These are phyloP conservation scores for Venturia effusa DNA, from an alignment of 2,329 filamentous ascomycete genomes.

Conservation along the genomic window DNA sequence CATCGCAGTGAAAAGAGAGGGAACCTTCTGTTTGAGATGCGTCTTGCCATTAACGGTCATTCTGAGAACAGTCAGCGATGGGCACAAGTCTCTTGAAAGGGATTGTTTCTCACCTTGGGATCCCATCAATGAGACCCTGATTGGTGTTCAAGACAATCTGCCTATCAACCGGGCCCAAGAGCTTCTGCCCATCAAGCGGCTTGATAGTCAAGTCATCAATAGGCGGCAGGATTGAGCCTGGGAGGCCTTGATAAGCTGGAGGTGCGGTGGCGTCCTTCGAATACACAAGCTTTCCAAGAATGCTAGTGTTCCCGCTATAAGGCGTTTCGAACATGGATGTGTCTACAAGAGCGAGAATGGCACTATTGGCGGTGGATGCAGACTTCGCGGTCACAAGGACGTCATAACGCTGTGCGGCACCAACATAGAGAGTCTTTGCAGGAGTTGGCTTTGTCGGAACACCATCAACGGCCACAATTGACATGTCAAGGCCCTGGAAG, in stretches of 20 bases:
- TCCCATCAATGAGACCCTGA: neutral
- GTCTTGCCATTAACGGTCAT: slow-evolving; percentile 54
- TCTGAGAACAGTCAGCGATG: slow-evolving; percentile 16
- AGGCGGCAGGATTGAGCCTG: slow-evolving; percentile 20
- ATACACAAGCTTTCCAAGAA: slow-evolving; percentile 1
- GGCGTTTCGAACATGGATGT: slow-evolving; percentile 41
- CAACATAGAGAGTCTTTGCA: slow-evolving; percentile 31
- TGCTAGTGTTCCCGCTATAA: slow-evolving; percentile 23
- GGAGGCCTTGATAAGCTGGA: slow-evolving; percentile 1
- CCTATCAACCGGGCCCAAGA: slow-evolving; percentile 52
- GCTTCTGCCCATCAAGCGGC: slow-evolving; percentile 53
- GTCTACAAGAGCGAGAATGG: slow-evolving; percentile 44
- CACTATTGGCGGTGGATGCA: slow-evolving; percentile 44
- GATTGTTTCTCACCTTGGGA: slow-evolving; percentile 41
- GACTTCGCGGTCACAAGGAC: slow-evolving; percentile 16
- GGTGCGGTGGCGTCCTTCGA: neutral
- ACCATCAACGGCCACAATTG: slow-evolving; percentile 59
- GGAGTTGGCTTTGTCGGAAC: slow-evolving; percentile 48
- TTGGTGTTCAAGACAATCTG: slow-evolving; percentile 9
- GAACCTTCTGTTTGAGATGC: slow-evolving; percentile 64
- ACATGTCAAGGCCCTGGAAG: slow-evolving; percentile 55
- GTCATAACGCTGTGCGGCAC: neutral
- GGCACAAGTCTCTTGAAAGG: slow-evolving; percentile 52
- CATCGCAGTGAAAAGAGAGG: slow-evolving; percentile 66
- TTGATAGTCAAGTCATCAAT: slow-evolving; percentile 47